Percentiles rank a stretch among this genome's conserved stretches.
Conservation (phyloP, 306 rosid species). For the Phaseolus lunatus region DNA sequence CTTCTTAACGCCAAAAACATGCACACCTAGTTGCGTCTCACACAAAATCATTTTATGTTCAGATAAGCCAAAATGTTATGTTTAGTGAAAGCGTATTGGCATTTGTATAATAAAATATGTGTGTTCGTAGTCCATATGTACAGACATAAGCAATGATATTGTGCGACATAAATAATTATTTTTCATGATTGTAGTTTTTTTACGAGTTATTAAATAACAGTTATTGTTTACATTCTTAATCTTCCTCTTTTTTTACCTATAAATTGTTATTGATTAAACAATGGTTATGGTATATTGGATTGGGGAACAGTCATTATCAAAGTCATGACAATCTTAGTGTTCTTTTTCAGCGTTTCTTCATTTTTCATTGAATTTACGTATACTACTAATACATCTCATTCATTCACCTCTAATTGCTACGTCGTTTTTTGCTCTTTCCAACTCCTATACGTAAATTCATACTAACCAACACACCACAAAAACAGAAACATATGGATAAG, state of each 20-base stretch:
- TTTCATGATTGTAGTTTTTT: not conserved
- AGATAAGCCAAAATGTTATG: no score
- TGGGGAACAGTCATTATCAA: slow-evolving; percentile 2
- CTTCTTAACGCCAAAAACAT: not conserved
- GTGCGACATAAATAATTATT: no score
- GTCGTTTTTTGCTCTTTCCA: not conserved
- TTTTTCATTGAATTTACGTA: not conserved
- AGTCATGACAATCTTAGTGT: not conserved
- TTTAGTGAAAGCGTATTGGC: no score
- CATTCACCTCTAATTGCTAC: not conserved
- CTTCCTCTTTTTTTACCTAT: not conserved
- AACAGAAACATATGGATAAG: not conserved
- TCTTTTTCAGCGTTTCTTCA: not conserved
- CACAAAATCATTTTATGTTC: no score
- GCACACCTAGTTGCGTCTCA: not conserved
- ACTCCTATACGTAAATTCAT: slow-evolving; percentile 9
- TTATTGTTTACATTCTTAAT: not conserved
- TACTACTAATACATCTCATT: not conserved
- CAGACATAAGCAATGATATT: no score
- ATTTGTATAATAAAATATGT: no score
- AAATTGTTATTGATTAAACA: not conserved
- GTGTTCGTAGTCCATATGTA: no score
- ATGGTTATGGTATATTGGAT: not conserved
- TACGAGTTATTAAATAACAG: not conserved
- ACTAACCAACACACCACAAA: not conserved